phyloP scores from a whole-genome alignment of 2,329 filamentous ascomycete genomes.

The Fusarium fracticaudum region DNA sequence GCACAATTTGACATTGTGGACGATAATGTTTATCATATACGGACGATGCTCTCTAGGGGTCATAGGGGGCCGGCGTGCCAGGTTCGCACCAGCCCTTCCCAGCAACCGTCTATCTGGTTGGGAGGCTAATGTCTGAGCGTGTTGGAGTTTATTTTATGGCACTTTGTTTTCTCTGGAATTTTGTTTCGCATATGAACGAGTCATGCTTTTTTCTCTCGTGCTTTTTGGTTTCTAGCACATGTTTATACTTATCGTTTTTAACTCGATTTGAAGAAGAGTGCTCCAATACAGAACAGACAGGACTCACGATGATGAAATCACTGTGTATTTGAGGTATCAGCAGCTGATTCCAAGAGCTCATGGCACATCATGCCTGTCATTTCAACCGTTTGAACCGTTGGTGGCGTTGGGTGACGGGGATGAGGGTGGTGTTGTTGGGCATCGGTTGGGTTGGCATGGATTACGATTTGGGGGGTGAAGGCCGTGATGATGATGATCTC shows the following conservation, averaged over 20 bases:
- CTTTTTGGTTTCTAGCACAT: constrained; percentile 27
- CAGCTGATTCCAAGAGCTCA: constrained; percentile 18
- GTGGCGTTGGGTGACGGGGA: constrained; percentile 35
- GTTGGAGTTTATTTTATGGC: constrained; percentile 40
- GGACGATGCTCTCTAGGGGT: constrained; percentile 26
- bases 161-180: constrained; percentile 25
- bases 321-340: constrained; percentile 12
- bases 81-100: constrained; percentile 25
- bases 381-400: constrained; percentile 6
- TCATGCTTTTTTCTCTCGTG: constrained; percentile 22
- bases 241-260: constrained; percentile 28
- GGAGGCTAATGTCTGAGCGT: constrained; percentile 37
- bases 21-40: constrained; percentile 45
- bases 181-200: constrained; percentile 18
- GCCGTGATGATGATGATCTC: constrained; percentile 22
- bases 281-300: constrained; percentile 33
- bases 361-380: not conserved
- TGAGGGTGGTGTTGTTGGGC: constrained; percentile 38
- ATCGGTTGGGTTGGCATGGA: constrained; percentile 24
- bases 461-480: constrained; percentile 12
- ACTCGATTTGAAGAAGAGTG: constrained; percentile 21
- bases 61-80: constrained; percentile 17
- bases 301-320: constrained; percentile 14
- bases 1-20: constrained; percentile 41
- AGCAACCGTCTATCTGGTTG: constrained; percentile 35